Evolutionary conservation across 352 stramenopile genomes (phyloP).

Genomic region (Globisporangium nagaii): DNA sequence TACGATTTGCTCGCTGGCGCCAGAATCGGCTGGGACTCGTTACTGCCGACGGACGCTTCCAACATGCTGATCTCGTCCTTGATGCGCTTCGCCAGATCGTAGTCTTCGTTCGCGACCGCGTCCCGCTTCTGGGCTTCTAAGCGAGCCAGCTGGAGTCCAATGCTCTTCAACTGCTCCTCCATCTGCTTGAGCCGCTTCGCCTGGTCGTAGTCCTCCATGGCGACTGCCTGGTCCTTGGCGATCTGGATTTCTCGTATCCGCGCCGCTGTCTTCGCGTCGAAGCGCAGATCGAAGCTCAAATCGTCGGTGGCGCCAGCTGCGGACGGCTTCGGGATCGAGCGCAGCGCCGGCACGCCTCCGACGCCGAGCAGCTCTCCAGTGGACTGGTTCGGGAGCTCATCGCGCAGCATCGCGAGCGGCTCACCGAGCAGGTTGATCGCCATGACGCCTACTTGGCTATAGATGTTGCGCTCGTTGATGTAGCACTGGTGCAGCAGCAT

Average conservation of each 20-base stretch:
- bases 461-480: conserved; percentile 86
- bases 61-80: conserved; percentile 84
- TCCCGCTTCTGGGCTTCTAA: conserved; percentile 86
- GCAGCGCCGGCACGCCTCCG: neutral
- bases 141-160: conserved; percentile 81
- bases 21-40: conserved; percentile 58
- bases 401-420: conserved; percentile 16
- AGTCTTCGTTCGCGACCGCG: conserved; percentile 89
- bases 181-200: conserved; percentile 77
- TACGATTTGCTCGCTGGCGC: neutral
- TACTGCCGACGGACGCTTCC: conserved; percentile 52
- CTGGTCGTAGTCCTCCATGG: conserved; percentile 90
- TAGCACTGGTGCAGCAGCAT: conserved; percentile 88
- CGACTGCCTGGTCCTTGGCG: conserved; percentile 80
- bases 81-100: conserved; percentile 87
- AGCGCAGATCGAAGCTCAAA: conserved; percentile 80
- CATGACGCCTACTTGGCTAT: conserved; percentile 90
- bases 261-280: conserved; percentile 85
- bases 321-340: conserved; percentile 23
- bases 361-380: conserved; percentile 28
- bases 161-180: conserved; percentile 88
- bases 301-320: conserved; percentile 24
- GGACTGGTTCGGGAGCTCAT: conserved; percentile 51
- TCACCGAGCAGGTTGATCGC: conserved; percentile 86
- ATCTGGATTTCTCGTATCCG: conserved; percentile 86